Conservation (phyloP, 805 yeast species). For the Yamadazyma laniorum region DNA sequence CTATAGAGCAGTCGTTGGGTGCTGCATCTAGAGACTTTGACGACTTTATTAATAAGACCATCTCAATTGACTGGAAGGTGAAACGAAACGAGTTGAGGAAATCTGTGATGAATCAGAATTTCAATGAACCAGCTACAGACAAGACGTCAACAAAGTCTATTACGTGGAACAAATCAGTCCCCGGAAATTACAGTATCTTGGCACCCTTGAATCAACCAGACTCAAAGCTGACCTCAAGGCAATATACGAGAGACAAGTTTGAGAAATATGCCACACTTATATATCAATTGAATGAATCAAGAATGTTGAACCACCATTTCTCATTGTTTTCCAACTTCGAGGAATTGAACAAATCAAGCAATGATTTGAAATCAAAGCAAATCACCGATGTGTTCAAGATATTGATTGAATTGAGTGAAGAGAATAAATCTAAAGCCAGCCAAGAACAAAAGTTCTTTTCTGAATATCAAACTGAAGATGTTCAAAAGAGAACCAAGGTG, state of each 20-base stretch:
- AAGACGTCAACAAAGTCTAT: slow-evolving; percentile 18
- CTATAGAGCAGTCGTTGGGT: slow-evolving; percentile 76
- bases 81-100: slow-evolving; percentile 73
- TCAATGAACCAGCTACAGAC: slow-evolving; percentile 1
- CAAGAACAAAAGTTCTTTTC: slow-evolving; percentile 35
- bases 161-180: slow-evolving; percentile 34
- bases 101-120: slow-evolving; percentile 43
- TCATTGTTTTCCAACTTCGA: slow-evolving; percentile 61
- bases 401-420: slow-evolving; percentile 47
- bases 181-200: slow-evolving; percentile 32
- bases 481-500: slow-evolving; percentile 24
- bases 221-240: slow-evolving; percentile 21
- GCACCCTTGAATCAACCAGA: slow-evolving; percentile 24
- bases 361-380: slow-evolving; percentile 67
- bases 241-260: slow-evolving; percentile 53
- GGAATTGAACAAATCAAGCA: slow-evolving; percentile 54
- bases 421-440: slow-evolving; percentile 31
- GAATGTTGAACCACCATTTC: slow-evolving; percentile 52
- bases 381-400: slow-evolving; percentile 74
- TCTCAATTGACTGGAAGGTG: slow-evolving; percentile 80
- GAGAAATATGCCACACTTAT: slow-evolving; percentile 74
- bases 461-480: slow-evolving; percentile 15
- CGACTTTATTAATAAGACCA: slow-evolving; percentile 63
- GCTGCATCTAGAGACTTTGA: slow-evolving; percentile 84
- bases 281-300: slow-evolving; percentile 65